These are phyloP conservation scores for Adansonia madagascariensis DNA, from an alignment of 441 rosid genomes.

Conservation along the genomic window DNA sequence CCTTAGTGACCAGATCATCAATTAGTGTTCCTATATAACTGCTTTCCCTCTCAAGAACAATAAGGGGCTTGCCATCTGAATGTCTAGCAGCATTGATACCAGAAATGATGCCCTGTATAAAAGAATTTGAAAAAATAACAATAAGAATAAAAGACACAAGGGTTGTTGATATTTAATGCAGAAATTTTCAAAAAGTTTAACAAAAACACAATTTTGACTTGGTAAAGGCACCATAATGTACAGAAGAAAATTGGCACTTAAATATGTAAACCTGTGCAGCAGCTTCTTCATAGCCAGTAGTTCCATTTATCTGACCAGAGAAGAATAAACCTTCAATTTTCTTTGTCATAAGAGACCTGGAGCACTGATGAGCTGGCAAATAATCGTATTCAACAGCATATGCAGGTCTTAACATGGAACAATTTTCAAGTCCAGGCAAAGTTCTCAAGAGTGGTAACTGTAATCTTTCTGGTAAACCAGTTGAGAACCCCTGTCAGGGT, in stretches of 20 bases:
- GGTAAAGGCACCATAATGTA: slow-evolving; percentile 7
- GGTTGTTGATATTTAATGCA: slow-evolving; percentile 9
- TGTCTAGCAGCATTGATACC: slow-evolving; percentile 96
- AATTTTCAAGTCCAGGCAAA: slow-evolving; percentile 95
- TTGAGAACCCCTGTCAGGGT: slow-evolving; percentile 81
- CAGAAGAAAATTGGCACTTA: slow-evolving; percentile 26
- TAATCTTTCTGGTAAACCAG: slow-evolving; percentile 92
- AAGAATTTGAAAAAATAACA: background rate
- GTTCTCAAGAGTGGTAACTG: slow-evolving; percentile 94
- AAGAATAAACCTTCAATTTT: slow-evolving; percentile 92
- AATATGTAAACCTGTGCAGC: slow-evolving; percentile 81
- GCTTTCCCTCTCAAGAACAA: slow-evolving; percentile 98
- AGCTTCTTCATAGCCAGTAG: slow-evolving; percentile 99
- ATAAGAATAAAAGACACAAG: background rate
- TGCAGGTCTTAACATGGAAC: slow-evolving; percentile 96
- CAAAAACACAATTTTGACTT: background rate
- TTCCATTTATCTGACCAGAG: slow-evolving; percentile 99
- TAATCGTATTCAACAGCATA: slow-evolving; percentile 98
- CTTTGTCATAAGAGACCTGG: slow-evolving; percentile 96
- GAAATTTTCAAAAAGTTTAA: background rate
- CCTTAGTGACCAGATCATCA: slow-evolving; percentile 94
- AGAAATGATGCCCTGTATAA: slow-evolving; percentile 79
- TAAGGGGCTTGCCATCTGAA: slow-evolving; percentile 72
- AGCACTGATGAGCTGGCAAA: slow-evolving; percentile 94
- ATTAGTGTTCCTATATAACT: slow-evolving; percentile 91